Evolutionary conservation across 2,329 filamentous ascomycete genomes (phyloP).

Genomic region (Aspergillus chevalieri): DNA sequence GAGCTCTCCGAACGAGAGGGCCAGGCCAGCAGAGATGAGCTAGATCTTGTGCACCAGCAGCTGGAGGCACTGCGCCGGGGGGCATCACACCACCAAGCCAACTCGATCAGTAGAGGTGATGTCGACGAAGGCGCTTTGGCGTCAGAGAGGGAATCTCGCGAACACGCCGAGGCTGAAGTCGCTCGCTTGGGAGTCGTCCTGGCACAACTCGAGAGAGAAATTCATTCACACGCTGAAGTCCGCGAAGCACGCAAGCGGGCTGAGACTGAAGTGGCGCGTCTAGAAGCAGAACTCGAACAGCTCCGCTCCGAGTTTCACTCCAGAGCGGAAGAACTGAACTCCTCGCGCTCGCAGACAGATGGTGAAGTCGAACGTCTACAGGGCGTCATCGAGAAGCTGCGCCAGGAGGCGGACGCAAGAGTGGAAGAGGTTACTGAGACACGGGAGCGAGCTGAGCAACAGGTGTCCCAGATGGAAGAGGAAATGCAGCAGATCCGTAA

Average conservation of each 20-base stretch:
- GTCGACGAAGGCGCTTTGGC: slow-evolving; percentile 23
- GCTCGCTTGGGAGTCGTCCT: slow-evolving; percentile 47
- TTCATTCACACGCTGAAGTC: slow-evolving; percentile 19
- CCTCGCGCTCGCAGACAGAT: slow-evolving; percentile 21
- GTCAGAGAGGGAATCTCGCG: slow-evolving; percentile 23
- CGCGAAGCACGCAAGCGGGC: slow-evolving; percentile 17
- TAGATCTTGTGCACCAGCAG: slow-evolving; percentile 38
- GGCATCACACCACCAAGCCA: slow-evolving; percentile 17
- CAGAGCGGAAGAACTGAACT: not conserved
- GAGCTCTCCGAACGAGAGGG: slow-evolving; percentile 44
- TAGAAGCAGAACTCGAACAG: slow-evolving; percentile 7
- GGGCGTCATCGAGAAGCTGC: not conserved
- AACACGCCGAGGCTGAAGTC: slow-evolving; percentile 26
- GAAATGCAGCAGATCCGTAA: slow-evolving; percentile 11
- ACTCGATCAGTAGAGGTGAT: slow-evolving; percentile 21
- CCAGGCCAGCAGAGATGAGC: slow-evolving; percentile 34
- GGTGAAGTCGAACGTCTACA: slow-evolving; percentile 14
- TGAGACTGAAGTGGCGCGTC: slow-evolving; percentile 11
- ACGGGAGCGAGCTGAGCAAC: slow-evolving; percentile 11
- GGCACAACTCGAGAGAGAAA: slow-evolving; percentile 35
- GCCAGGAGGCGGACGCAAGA: not conserved
- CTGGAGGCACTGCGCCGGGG: slow-evolving; percentile 37
- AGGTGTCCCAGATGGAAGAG: slow-evolving; percentile 11
- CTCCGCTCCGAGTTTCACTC: slow-evolving; percentile 3
- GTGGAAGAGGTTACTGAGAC: slow-evolving; percentile 12